phyloP scores from a whole-genome alignment of 2,329 filamentous ascomycete species.

The Leptographium procerum region DNA sequence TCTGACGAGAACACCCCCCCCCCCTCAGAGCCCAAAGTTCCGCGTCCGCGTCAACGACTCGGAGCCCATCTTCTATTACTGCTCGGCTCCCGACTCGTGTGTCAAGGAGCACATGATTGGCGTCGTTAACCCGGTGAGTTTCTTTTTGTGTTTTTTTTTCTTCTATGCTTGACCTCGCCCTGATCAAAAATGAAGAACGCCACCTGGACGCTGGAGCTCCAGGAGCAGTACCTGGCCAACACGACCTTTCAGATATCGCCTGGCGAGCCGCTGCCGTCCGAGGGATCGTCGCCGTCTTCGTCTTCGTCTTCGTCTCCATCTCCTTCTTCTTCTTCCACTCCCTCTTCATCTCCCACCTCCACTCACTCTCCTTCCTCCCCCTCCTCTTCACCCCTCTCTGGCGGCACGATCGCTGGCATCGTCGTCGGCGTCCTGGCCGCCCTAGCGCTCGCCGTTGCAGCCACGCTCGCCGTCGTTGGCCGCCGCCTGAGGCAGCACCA shows the following conservation, averaged over 20 bases:
- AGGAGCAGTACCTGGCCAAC: slow-evolving; percentile 34
- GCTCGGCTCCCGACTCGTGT: slow-evolving; percentile 56
- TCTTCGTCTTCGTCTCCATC: not conserved
- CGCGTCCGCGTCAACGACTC: slow-evolving; percentile 45
- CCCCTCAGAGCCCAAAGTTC: slow-evolving; percentile 28
- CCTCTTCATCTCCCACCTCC: not conserved
- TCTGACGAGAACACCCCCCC: not conserved
- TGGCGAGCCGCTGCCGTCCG: slow-evolving; percentile 41
- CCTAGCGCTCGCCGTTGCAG: slow-evolving; percentile 19
- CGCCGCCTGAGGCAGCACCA: not conserved
- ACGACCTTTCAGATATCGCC: slow-evolving; percentile 43
- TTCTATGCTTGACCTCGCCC: not conserved
- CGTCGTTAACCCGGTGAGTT: slow-evolving; percentile 55
- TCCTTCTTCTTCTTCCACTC: not conserved
- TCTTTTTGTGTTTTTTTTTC: not conserved
- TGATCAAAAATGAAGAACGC: slow-evolving; percentile 30
- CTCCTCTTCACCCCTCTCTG: slow-evolving; percentile 2
- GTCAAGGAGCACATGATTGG: slow-evolving; percentile 59
- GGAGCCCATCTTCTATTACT: slow-evolving; percentile 58
- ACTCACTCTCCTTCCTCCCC: slow-evolving; percentile 6
- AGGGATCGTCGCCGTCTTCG: slow-evolving; percentile 11
- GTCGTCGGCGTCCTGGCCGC: slow-evolving; percentile 38
- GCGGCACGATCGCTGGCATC: slow-evolving; percentile 49
- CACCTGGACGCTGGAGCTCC: slow-evolving; percentile 34
- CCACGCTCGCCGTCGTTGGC: not conserved